phyloP scores from a whole-genome alignment of 2,329 filamentous ascomycete genomes.

The Trichoderma endophyticum region DNA sequence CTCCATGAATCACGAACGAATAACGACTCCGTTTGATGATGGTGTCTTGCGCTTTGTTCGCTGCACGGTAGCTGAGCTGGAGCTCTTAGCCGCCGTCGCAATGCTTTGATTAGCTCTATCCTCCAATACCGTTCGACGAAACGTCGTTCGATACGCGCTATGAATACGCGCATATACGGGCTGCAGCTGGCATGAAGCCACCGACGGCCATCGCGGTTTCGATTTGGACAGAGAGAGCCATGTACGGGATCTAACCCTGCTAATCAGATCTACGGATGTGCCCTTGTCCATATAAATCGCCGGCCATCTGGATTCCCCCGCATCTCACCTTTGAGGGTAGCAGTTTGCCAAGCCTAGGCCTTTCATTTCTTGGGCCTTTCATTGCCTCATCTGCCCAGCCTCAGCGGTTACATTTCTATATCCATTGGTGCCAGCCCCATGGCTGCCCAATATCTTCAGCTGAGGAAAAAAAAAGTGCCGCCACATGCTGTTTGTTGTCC shows the following conservation, averaged over 20 bases:
- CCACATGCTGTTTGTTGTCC: background rate
- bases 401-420: background rate
- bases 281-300: background rate
- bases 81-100: background rate
- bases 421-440: background rate
- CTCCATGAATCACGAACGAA: background rate
- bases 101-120: background rate
- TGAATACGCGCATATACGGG: background rate
- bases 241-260: background rate
- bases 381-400: background rate
- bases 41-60: background rate
- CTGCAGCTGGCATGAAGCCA: background rate
- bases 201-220: background rate
- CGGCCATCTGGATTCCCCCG: background rate
- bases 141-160: background rate
- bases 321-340: background rate
- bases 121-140: background rate
- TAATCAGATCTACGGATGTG: background rate
- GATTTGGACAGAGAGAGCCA: background rate
- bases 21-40: background rate
- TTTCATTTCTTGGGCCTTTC: background rate
- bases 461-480: background rate
- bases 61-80: background rate
- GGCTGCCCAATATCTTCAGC: background rate
- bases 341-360: background rate